phyloP scores from a whole-genome alignment of 371 early-diverging fungal species.

The Lichtheimia ornata region DNA sequence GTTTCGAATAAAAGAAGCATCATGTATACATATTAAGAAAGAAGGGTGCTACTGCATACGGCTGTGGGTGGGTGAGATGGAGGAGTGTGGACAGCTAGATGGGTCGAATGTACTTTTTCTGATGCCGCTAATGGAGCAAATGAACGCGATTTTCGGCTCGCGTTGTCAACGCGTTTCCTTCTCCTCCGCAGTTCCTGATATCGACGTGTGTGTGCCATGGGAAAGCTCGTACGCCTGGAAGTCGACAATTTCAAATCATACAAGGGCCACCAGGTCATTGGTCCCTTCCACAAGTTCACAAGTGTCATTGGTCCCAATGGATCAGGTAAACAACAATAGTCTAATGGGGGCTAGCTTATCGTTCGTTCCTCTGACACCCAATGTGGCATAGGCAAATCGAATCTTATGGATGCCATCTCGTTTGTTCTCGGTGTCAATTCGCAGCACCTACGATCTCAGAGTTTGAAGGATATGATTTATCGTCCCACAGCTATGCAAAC shows the following conservation, averaged over 20 bases:
- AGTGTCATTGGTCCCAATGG: conserved; percentile 99
- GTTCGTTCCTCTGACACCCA: background rate
- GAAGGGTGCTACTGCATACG: too few species aligned
- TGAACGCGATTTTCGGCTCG: too few species aligned
- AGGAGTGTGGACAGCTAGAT: too few species aligned
- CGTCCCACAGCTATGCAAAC: conserved; percentile 57
- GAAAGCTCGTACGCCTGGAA: conserved; percentile 87
- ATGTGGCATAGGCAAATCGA: conserved; percentile 82
- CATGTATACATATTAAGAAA: too few species aligned
- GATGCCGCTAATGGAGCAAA: too few species aligned
- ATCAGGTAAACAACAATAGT: conserved; percentile 69
- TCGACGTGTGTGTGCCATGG: conserved; percentile 51
- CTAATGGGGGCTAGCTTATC: background rate
- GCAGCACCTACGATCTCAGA: conserved; percentile 83
- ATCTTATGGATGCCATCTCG: conserved; percentile 98
- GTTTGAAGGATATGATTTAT: conserved; percentile 91
- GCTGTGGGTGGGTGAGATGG: too few species aligned
- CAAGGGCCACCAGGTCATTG: conserved; percentile 89
- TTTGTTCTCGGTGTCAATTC: conserved; percentile 97
- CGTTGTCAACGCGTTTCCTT: too few species aligned
- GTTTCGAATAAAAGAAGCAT: too few species aligned
- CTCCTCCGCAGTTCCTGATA: too few species aligned
- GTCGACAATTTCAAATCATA: conserved; percentile 99
- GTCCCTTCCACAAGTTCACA: conserved; percentile 96
- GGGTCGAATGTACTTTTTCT: too few species aligned